phyloP scores from a whole-genome alignment of 495 filamentous ascomycete genomes.

The Arthonia radiata region DNA sequence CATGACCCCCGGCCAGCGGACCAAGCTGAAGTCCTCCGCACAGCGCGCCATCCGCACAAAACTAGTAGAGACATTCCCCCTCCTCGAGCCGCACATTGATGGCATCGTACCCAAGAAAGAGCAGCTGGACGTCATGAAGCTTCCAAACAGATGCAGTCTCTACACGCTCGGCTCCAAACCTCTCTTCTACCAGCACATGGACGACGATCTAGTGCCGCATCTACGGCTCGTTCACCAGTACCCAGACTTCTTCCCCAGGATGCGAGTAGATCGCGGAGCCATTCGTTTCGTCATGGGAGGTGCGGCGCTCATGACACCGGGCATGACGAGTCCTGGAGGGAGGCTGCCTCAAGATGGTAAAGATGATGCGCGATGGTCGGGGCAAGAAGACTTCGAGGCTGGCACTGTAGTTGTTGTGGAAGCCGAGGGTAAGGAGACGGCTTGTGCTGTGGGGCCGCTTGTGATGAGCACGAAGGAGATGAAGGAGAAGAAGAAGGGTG shows the following conservation, averaged over 20 bases:
- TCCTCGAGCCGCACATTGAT: conserved; percentile 72
- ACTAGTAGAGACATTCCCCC: conserved; percentile 60
- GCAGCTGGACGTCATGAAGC: conserved; percentile 75
- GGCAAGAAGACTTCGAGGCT: conserved; percentile 33
- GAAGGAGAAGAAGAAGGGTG: conserved; percentile 76
- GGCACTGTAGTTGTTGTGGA: conserved; percentile 66
- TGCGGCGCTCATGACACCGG: conserved; percentile 86
- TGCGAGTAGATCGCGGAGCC: conserved; percentile 74
- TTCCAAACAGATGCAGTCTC: conserved; percentile 67
- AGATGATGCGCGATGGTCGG: conserved; percentile 16
- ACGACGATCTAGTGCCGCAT: conserved; percentile 55
- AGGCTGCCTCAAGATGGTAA: conserved; percentile 31
- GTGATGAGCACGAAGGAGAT: conserved; percentile 79
- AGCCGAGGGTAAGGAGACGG: conserved; percentile 83
- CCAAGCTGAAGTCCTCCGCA: conserved; percentile 92
- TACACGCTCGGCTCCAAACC: conserved; percentile 55
- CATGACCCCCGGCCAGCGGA: conserved; percentile 53
- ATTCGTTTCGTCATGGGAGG: conserved; percentile 90
- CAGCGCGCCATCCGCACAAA: conserved; percentile 66
- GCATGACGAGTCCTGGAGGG: conserved; percentile 61
- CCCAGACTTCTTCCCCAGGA: conserved; percentile 34
- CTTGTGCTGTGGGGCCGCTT: conserved; percentile 66
- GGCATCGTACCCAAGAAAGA: conserved; percentile 88
- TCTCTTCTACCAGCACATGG: conserved; percentile 80
- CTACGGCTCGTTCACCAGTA: conserved; percentile 49